phyloP scores from a whole-genome alignment of 495 filamentous ascomycete genomes.

The Pseudomonodictys pantanalensis region DNA sequence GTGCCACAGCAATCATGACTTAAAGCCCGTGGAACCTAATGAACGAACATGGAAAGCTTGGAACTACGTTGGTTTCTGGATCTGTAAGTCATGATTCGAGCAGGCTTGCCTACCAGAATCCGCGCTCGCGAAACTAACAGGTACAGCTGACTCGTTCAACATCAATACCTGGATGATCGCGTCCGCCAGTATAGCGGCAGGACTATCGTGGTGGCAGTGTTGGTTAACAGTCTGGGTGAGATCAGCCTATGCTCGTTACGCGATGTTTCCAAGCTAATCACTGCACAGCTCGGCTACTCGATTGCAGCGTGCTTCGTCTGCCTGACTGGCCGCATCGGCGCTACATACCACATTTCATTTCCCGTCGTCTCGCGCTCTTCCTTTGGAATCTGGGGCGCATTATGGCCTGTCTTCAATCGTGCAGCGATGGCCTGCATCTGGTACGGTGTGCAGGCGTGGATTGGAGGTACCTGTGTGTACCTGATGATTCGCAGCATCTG shows the following conservation, averaged over 20 bases:
- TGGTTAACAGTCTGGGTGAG: slow-evolving; percentile 68
- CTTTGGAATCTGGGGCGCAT: slow-evolving; percentile 45
- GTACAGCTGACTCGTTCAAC: slow-evolving; percentile 80
- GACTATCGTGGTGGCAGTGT: slow-evolving; percentile 92
- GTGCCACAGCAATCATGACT: slow-evolving; percentile 62
- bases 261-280: no score
- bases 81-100: slow-evolving; percentile 21
- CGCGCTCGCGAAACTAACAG: background rate
- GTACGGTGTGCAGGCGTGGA: slow-evolving; percentile 86
- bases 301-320: slow-evolving; percentile 74
- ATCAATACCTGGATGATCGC: slow-evolving; percentile 99
- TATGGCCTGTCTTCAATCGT: slow-evolving; percentile 91
- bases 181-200: slow-evolving; percentile 72
- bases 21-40: slow-evolving; percentile 84
- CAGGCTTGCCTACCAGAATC: background rate
- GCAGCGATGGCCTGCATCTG: slow-evolving; percentile 79
- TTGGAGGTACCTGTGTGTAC: slow-evolving; percentile 59
- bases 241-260: background rate
- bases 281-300: slow-evolving; percentile 63
- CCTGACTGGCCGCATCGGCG: slow-evolving; percentile 70
- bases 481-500: slow-evolving; percentile 42
- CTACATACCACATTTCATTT: slow-evolving; percentile 44
- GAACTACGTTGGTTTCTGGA: slow-evolving; percentile 75
- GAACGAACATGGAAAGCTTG: slow-evolving; percentile 82
- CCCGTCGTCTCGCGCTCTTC: slow-evolving; percentile 41